A percentile compares a stretch with the other conserved stretches of the same genome.
phyloP scores from a whole-genome alignment of 768 basidiomycete species.

The Mycena galopus region DNA sequence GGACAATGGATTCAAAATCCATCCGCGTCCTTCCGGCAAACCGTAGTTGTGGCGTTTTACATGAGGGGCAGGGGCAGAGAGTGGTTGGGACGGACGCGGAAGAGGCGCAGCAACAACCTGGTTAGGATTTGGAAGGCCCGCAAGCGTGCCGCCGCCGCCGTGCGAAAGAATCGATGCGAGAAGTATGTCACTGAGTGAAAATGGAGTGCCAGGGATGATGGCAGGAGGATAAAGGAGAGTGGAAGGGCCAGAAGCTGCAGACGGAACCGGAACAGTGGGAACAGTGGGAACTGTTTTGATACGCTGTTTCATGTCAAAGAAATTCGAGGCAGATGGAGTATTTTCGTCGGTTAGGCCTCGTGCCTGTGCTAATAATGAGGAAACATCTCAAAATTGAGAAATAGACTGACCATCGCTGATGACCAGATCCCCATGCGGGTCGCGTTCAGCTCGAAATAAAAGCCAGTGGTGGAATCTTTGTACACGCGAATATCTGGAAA shows the following conservation, averaged over 20 bases:
- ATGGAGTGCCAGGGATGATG: background rate
- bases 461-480: background rate
- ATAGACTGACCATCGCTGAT: too few species aligned
- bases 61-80: background rate
- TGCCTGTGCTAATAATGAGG: background rate
- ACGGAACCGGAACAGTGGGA: too few species aligned
- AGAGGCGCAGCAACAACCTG: background rate
- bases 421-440: too few species aligned
- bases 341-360: background rate
- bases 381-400: background rate
- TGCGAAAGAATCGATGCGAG: background rate
- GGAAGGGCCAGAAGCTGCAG: background rate
- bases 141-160: background rate
- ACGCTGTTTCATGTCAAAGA: too few species aligned
- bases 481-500: background rate
- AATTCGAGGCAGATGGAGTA: background rate
- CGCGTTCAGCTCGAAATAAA: background rate
- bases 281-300: slow-evolving; percentile 1
- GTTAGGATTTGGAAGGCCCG: background rate
- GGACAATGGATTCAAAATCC: too few species aligned
- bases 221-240: background rate
- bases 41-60: background rate
- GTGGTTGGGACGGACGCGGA: background rate
- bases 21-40: too few species aligned
- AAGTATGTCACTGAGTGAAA: background rate